Conservation (phyloP, 768 basidiomycete species). For the Russula ochroleuca region DNA sequence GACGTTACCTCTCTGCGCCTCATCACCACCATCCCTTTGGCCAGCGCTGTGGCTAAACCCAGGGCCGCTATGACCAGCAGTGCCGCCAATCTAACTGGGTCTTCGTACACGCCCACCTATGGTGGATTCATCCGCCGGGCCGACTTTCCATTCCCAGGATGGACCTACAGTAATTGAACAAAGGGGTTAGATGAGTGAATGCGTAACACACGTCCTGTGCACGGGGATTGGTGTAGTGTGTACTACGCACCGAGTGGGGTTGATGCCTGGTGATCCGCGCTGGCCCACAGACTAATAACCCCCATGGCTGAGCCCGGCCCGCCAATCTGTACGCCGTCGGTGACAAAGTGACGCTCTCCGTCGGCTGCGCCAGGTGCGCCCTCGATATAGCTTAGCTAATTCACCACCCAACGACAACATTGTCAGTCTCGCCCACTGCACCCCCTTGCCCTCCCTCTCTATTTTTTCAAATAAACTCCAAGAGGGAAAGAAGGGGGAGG, state of each 20-base stretch:
- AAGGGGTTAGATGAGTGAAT: background rate
- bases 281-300: conserved; percentile 54
- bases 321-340: conserved; percentile 55
- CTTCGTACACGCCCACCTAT: background rate
- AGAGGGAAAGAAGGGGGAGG: background rate
- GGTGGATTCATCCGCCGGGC: background rate
- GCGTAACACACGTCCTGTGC: too few species aligned
- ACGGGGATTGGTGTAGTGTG: background rate
- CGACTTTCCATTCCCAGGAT: conserved; percentile 44
- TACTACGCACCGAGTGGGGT: conserved; percentile 39
- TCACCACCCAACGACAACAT: too few species aligned
- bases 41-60: background rate
- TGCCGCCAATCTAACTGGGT: background rate
- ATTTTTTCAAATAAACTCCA: too few species aligned
- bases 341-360: too few species aligned
- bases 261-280: conserved; percentile 41
- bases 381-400: too few species aligned
- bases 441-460: too few species aligned
- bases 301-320: conserved; percentile 50
- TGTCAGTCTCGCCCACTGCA: too few species aligned
- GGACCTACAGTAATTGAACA: conserved; percentile 34
- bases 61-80: too few species aligned
- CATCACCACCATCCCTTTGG: background rate
- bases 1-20: too few species aligned
- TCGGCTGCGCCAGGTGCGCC: too few species aligned